These are phyloP conservation scores for Hygrocybe punicea DNA, from an alignment of 768 basidiomycete genomes.

Conservation along the genomic window DNA sequence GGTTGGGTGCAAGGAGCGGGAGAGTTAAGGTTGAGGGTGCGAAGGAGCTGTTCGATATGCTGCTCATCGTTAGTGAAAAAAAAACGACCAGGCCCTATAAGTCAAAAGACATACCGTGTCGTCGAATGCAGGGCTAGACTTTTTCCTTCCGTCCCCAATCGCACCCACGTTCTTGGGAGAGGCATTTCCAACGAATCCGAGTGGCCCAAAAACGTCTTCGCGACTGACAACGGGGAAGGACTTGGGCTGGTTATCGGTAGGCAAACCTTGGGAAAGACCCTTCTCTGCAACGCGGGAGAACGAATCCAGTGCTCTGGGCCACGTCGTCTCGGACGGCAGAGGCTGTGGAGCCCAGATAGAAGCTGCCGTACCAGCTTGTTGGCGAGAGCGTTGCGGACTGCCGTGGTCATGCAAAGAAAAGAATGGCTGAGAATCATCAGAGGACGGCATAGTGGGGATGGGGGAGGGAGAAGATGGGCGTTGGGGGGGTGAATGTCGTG, in stretches of 20 bases:
- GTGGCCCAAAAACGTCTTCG: conserved; percentile 67
- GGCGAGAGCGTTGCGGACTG: conserved; percentile 43
- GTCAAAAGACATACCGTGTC: conserved; percentile 44
- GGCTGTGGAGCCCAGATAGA: conserved; percentile 87
- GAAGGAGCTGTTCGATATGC: conserved; percentile 79
- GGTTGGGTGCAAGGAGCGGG: conserved; percentile 53
- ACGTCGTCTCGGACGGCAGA: conserved; percentile 59
- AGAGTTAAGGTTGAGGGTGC: conserved; percentile 75
- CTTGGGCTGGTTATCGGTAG: conserved; percentile 24
- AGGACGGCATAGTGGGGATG: conserved; percentile 31
- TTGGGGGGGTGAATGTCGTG: conserved; percentile 42
- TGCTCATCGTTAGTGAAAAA: conserved; percentile 27
- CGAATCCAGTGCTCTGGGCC: conserved; percentile 65
- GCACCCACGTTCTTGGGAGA: conserved; percentile 56
- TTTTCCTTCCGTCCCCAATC: conserved; percentile 78
- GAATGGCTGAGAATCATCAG: conserved; percentile 34
- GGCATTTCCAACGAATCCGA: conserved; percentile 18
- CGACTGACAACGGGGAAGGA: conserved; percentile 36
- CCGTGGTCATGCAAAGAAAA: conserved; percentile 39
- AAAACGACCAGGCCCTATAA: conserved; percentile 18
- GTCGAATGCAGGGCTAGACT: conserved; percentile 52
- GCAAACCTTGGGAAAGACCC: conserved; percentile 25
- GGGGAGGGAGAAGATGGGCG: no score
- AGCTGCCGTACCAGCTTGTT: conserved; percentile 40
- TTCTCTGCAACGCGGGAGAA: conserved; percentile 53